Conservation (phyloP, 768 basidiomycete species). For the Mycena kentingensis region DNA sequence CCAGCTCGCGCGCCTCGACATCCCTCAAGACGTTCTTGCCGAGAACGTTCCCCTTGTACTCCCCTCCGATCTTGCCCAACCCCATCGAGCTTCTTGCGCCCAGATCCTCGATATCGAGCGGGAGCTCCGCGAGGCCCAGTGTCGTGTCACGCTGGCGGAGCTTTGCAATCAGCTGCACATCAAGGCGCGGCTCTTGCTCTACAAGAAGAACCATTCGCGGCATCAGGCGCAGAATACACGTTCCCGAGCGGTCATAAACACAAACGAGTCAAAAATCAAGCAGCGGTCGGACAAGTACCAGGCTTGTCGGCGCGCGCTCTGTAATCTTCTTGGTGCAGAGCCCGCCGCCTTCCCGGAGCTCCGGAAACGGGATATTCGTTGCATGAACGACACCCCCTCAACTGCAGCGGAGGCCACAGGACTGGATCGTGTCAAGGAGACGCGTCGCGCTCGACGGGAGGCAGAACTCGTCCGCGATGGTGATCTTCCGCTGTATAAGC, state of each 20-base stretch:
- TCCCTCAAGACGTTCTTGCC: not conserved
- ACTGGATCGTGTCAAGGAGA: not conserved
- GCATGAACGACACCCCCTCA: not conserved
- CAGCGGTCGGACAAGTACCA: conserved; percentile 7
- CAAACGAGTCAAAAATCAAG: conserved; percentile 11
- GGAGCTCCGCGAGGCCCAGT: conserved; percentile 8
- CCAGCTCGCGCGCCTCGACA: not conserved
- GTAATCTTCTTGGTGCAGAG: not conserved
- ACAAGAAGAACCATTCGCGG: conserved; percentile 1
- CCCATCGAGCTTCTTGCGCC: not conserved
- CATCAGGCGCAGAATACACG: conserved; percentile 12
- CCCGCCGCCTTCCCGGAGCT: not conserved
- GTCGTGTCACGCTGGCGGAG: not conserved
- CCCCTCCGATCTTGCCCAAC: not conserved
- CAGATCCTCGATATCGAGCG: not conserved
- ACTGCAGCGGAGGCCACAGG: not conserved
- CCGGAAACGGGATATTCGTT: not conserved
- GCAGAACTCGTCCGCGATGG: not conserved
- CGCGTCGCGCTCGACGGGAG: not conserved
- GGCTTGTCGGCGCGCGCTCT: conserved; percentile 3
- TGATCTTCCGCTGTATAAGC: not conserved
- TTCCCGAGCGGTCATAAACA: conserved; percentile 1
- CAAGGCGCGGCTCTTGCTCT: not conserved
- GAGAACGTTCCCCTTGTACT: conserved; percentile 1
- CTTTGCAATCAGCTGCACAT: conserved; percentile 10